A percentile compares a stretch with the other conserved stretches of the same genome.
phyloP scores from a whole-genome alignment of 2,329 filamentous ascomycete species.

The Hymenoscyphus infarciens region DNA sequence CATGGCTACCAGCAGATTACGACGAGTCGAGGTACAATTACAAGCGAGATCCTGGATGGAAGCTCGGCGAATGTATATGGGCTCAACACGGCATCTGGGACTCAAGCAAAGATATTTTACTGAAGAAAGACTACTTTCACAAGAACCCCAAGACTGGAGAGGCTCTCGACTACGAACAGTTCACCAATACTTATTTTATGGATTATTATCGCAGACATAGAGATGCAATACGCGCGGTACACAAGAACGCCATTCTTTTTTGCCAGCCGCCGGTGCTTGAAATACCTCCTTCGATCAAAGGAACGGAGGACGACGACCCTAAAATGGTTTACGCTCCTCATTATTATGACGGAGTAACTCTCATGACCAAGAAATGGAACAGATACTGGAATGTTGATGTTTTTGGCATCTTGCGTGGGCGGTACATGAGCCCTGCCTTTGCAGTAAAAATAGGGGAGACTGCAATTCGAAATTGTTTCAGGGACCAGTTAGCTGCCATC shows the following conservation, averaged over 20 bases:
- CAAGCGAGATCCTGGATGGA: conserved; percentile 85
- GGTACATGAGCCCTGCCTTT: conserved; percentile 84
- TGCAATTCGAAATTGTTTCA: conserved; percentile 90
- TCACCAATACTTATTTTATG: conserved; percentile 91
- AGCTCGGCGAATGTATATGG: conserved; percentile 92
- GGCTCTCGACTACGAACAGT: conserved; percentile 73
- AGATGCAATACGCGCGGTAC: conserved; percentile 69
- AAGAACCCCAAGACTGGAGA: conserved; percentile 73
- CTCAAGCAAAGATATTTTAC: conserved; percentile 67
- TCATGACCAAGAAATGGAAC: conserved; percentile 99
- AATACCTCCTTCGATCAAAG: conserved; percentile 83
- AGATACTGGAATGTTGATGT: conserved; percentile 96
- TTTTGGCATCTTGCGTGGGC: conserved; percentile 83
- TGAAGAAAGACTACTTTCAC: conserved; percentile 85
- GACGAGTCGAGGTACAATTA: conserved; percentile 88
- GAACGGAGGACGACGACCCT: conserved; percentile 81
- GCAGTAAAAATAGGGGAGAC: conserved; percentile 90
- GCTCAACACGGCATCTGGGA: conserved; percentile 97
- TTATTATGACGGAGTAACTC: conserved; percentile 93
- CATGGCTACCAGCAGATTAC: conserved; percentile 80
- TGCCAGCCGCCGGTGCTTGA: conserved; percentile 91
- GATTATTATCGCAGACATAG: conserved; percentile 75
- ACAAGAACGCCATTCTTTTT: conserved; percentile 80
- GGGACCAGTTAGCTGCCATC: conserved; percentile 79
- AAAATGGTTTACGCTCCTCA: conserved; percentile 92